Evolutionary conservation across 306 rosid genomes (phyloP).

Genomic region (Quercus glauca): DNA sequence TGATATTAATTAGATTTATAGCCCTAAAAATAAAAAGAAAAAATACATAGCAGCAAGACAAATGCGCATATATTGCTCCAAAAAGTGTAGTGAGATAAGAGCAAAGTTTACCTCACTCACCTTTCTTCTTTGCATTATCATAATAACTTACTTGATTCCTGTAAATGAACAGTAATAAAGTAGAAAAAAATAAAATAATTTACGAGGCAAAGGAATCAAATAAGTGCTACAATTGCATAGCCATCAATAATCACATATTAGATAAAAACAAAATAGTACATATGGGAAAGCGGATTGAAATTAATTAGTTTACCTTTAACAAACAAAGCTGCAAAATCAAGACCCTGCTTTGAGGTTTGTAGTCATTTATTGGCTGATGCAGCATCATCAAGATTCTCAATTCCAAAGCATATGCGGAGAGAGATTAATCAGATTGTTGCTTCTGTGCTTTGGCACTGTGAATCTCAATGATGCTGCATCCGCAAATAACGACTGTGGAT

Average conservation of each 20-base stretch:
- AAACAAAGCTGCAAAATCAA: not conserved
- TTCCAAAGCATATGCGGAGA: not conserved
- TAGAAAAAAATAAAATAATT: not conserved
- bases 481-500: slow-evolving; percentile 61
- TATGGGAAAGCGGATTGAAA: not conserved
- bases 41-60: not conserved
- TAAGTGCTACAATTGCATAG: not conserved
- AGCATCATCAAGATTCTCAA: slow-evolving; percentile 99
- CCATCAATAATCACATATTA: not conserved
- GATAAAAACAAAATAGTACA: not conserved
- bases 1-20: not conserved
- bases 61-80: not conserved
- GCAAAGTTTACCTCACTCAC: not conserved
- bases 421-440: not conserved
- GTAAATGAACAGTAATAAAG: not conserved
- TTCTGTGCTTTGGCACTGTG: slow-evolving; percentile 40
- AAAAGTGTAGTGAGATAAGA: not conserved
- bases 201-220: not conserved
- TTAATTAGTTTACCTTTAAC: not conserved
- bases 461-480: slow-evolving; percentile 97
- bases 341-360: not conserved
- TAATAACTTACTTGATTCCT: not conserved
- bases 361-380: slow-evolving; percentile 87
- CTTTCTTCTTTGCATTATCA: not conserved
- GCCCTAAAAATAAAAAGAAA: not conserved